Evolutionary conservation across 495 filamentous ascomycete genomes (phyloP).

Genomic region (Physcia stellaris): DNA sequence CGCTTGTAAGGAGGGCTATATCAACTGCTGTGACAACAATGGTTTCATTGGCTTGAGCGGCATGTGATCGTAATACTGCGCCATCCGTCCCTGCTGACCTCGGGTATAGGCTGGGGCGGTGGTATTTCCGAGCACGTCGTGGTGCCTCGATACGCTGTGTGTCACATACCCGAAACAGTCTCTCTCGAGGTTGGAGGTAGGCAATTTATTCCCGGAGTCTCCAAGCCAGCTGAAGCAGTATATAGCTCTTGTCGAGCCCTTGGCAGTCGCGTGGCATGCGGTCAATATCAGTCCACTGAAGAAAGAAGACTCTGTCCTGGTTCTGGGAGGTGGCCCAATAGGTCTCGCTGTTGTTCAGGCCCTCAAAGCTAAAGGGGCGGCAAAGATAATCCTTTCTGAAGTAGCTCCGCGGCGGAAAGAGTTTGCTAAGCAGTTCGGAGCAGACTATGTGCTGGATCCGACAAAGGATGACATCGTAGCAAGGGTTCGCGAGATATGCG

Average conservation of each 20-base stretch:
- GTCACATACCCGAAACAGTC: slow-evolving; percentile 32
- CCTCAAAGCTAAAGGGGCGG: slow-evolving; percentile 32
- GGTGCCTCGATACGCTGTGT: slow-evolving; percentile 29
- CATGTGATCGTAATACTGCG: slow-evolving; percentile 10
- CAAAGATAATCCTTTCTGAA: slow-evolving; percentile 45
- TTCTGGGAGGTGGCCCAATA: slow-evolving; percentile 50
- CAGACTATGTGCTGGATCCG: slow-evolving; percentile 41
- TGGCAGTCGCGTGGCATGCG: slow-evolving; percentile 55
- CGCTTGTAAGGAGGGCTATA: slow-evolving; percentile 33
- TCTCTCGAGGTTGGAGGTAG: slow-evolving; percentile 35
- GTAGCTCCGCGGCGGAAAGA: slow-evolving; percentile 32
- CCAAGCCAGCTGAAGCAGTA: background rate
- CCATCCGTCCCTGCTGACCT: background rate
- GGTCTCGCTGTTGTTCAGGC: slow-evolving; percentile 48
- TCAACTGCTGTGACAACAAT: slow-evolving; percentile 42
- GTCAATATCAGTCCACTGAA: slow-evolving; percentile 39
- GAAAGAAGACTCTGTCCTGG: slow-evolving; percentile 31
- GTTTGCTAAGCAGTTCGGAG: slow-evolving; percentile 38
- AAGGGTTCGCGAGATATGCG: slow-evolving; percentile 30
- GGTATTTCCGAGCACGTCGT: slow-evolving; percentile 44
- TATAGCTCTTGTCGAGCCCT: slow-evolving; percentile 43
- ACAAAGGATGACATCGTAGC: slow-evolving; percentile 34
- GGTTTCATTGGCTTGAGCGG: slow-evolving; percentile 49
- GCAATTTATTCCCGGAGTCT: background rate
- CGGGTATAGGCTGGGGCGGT: slow-evolving; percentile 36